phyloP scores from a whole-genome alignment of 305 asterid species.

The Ilex paraguariensis region DNA sequence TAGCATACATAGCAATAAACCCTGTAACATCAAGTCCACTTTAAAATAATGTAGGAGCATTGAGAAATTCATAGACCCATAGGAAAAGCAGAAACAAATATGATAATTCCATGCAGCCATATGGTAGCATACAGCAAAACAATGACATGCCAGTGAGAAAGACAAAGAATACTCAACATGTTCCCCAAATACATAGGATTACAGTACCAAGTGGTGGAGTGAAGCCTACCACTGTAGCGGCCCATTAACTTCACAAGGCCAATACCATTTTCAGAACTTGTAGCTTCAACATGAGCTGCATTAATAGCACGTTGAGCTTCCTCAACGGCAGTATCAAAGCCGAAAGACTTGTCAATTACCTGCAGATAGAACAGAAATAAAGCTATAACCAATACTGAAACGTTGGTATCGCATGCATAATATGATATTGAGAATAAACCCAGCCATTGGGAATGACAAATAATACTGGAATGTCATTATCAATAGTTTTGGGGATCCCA shows the following conservation, averaged over 20 bases:
- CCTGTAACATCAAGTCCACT: neutral
- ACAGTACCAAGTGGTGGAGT: neutral
- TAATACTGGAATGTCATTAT: constrained; percentile 63
- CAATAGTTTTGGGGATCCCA: constrained; percentile 33
- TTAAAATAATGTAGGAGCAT: neutral
- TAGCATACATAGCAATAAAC: constrained; percentile 16
- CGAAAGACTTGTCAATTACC: constrained; percentile 76
- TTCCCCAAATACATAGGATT: constrained; percentile 5
- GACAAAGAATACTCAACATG: neutral
- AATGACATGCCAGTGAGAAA: too few relatives aligned
- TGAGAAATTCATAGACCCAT: too few relatives aligned
- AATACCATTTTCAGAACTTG: constrained; percentile 61
- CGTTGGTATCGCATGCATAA: too few relatives aligned
- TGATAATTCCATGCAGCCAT: too few relatives aligned
- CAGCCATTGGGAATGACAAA: neutral
- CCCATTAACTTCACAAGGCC: constrained; percentile 76
- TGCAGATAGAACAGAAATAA: constrained; percentile 15
- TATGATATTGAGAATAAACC: too few relatives aligned
- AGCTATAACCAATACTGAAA: neutral
- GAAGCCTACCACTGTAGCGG: constrained; percentile 56
- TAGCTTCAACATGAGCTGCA: constrained; percentile 76
- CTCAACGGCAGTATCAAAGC: constrained; percentile 74
- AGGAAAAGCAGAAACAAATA: too few relatives aligned
- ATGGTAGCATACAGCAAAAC: neutral
- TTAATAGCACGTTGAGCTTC: constrained; percentile 78